Evolutionary conservation across 331 rosid species (phyloP).

Genomic region (Quercus tomentella): DNA sequence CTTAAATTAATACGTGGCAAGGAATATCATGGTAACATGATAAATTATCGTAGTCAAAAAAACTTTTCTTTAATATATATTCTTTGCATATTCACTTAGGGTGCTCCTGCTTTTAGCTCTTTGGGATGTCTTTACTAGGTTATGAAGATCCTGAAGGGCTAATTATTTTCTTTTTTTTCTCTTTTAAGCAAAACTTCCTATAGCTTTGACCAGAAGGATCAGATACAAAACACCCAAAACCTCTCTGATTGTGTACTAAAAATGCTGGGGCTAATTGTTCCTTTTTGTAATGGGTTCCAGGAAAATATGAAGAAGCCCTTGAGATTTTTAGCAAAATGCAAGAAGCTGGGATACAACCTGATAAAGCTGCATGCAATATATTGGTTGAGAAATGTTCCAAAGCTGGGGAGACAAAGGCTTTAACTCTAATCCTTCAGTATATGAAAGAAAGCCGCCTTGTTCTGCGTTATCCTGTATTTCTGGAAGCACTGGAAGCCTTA

Average conservation of each 20-base stretch:
- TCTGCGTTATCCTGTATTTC: conserved; percentile 69
- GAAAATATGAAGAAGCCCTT: conserved; percentile 68
- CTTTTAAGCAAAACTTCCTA: background rate
- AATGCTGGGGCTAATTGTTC: conserved; percentile 1
- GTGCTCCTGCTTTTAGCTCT: background rate
- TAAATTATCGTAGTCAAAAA: too few relatives aligned
- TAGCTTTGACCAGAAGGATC: background rate
- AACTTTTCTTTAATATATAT: too few relatives aligned
- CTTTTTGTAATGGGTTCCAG: conserved; percentile 39
- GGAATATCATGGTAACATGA: too few relatives aligned
- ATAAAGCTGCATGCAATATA: conserved; percentile 85
- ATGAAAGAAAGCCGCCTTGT: conserved; percentile 68
- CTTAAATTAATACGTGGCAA: too few relatives aligned
- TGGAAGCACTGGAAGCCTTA: conserved; percentile 51
- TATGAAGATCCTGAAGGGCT: background rate
- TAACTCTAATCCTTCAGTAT: conserved; percentile 52
- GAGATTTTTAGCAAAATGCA: conserved; percentile 74
- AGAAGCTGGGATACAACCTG: conserved; percentile 77
- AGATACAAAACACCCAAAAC: background rate
- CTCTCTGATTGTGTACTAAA: background rate
- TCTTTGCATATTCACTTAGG: too few relatives aligned
- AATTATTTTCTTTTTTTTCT: background rate
- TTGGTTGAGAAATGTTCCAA: conserved; percentile 64
- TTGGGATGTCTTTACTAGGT: background rate
- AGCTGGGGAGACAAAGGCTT: conserved; percentile 41